These are phyloP conservation scores for Otatea glauca DNA, from an alignment of 176 grass and related monocot species.

Conservation along the genomic window DNA sequence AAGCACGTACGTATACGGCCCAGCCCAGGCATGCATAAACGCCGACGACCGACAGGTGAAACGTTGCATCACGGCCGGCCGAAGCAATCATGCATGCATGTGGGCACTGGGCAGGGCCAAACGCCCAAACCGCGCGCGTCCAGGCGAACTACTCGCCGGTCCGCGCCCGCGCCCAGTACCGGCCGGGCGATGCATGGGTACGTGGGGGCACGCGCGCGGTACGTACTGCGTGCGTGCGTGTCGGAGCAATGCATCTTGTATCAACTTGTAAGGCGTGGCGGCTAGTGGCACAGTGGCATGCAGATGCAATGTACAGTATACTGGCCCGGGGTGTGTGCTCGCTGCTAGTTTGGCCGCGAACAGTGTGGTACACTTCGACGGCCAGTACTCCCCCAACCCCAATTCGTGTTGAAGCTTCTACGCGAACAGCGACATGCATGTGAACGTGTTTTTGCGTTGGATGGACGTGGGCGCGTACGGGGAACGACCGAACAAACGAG, in stretches of 20 bases:
- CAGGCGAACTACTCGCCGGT: neutral
- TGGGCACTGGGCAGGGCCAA: neutral
- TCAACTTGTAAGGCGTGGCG: neutral
- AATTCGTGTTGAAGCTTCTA: neutral
- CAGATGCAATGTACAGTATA: neutral
- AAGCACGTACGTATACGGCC: neutral
- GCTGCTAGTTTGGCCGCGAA: neutral
- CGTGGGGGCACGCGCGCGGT: neutral
- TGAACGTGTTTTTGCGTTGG: neutral
- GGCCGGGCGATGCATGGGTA: neutral
- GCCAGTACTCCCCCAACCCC: neutral
- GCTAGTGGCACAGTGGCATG: neutral
- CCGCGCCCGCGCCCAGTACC: neutral
- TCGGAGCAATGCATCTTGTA: neutral
- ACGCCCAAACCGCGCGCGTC: neutral
- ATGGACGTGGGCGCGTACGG: neutral
- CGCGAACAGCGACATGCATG: neutral
- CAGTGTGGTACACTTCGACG: neutral
- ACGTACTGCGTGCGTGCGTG: neutral
- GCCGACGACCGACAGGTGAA: conserved; percentile 39
- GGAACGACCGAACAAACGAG: neutral
- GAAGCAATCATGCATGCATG: neutral
- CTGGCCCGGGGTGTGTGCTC: too few relatives aligned
- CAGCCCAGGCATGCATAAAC: neutral
- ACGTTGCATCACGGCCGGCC: conserved; percentile 22